Conservation (phyloP, 2,329 filamentous ascomycete genomes). For the Pseudogymnoascus sp. region DNA sequence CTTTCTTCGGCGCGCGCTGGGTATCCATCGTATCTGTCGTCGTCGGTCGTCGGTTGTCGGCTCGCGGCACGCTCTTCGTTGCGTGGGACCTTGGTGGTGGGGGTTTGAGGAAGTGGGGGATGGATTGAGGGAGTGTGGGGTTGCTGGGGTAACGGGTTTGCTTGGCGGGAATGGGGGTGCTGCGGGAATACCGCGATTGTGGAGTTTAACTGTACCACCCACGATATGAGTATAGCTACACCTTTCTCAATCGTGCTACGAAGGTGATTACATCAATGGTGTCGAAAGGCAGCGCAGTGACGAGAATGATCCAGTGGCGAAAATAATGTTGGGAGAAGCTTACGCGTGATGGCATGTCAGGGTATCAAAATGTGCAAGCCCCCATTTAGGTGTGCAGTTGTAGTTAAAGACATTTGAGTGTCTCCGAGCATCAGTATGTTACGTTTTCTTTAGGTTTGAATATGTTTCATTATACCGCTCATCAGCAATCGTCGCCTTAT, state of each 20-base stretch:
- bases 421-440: background rate
- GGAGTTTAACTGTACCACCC: background rate
- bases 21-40: background rate
- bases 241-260: background rate
- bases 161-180: background rate
- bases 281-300: background rate
- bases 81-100: conserved; percentile 1
- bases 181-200: background rate
- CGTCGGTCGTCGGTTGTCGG: background rate
- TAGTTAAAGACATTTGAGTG: background rate
- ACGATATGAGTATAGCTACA: background rate
- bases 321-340: background rate
- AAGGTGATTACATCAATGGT: background rate
- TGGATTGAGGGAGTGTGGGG: background rate
- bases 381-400: background rate
- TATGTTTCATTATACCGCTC: background rate
- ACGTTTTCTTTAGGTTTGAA: background rate
- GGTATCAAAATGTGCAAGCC: background rate
- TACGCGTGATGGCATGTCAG: background rate
- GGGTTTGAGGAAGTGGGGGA: background rate
- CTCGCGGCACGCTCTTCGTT: background rate
- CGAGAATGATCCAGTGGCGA: background rate
- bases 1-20: background rate
- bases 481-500: background rate
- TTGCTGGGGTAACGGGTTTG: conserved; percentile 3